phyloP scores from a whole-genome alignment of 176 grass and related monocot species.

The Oryza meridionalis region DNA sequence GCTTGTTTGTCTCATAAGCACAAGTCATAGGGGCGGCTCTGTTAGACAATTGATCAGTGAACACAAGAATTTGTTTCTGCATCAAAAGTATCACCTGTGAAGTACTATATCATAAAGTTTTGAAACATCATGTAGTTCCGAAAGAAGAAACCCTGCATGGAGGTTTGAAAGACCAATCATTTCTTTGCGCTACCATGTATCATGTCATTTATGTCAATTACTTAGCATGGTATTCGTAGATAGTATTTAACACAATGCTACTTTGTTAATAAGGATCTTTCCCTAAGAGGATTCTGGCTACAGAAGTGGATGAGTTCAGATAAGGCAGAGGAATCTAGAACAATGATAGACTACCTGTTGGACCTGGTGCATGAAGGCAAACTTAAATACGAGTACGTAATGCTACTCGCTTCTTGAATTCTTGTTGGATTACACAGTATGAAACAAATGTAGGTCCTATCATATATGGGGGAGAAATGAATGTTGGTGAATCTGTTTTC shows the following conservation, averaged over 20 bases:
- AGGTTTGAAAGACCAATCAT: neutral
- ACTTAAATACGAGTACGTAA: slow-evolving; percentile 78
- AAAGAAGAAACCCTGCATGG: neutral
- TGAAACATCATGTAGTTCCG: neutral
- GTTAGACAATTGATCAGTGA: neutral
- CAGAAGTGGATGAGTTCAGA: slow-evolving; percentile 76
- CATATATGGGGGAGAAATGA: neutral
- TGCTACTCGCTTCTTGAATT: slow-evolving; percentile 5
- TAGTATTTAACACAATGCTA: neutral
- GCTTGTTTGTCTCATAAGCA: neutral
- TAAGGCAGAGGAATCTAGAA: slow-evolving; percentile 63
- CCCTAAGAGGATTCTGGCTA: slow-evolving; percentile 75
- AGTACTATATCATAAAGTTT: neutral
- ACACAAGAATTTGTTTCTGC: neutral
- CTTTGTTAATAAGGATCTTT: slow-evolving; percentile 61
- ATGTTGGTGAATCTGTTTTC: slow-evolving; percentile 6
- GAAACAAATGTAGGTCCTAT: neutral
- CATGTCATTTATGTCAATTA: neutral
- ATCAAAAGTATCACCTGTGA: neutral
- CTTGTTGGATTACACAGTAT: neutral
- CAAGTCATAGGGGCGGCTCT: neutral
- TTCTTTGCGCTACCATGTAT: neutral
- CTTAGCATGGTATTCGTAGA: neutral
- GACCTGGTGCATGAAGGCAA: slow-evolving; percentile 62
- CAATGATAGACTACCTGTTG: slow-evolving; percentile 70